phyloP scores from a whole-genome alignment of 1,284 basidiomycete species.

The Ceratobasidium sp. region DNA sequence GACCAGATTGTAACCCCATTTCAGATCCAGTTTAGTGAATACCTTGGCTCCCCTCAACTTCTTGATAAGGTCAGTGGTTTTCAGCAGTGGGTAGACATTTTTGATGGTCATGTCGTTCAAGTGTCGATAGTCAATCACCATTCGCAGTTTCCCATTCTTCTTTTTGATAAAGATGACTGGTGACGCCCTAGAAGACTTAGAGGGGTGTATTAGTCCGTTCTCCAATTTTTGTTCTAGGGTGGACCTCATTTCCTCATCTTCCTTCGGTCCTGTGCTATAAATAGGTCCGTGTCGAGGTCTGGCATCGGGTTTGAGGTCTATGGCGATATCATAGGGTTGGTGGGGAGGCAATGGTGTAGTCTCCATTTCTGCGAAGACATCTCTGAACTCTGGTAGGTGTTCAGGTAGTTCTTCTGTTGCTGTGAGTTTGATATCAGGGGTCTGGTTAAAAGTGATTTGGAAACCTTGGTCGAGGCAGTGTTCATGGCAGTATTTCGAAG shows the following conservation, averaged over 20 bases:
- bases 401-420: not conserved
- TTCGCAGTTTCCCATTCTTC: conserved; percentile 54
- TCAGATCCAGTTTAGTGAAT: conserved; percentile 33
- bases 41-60: not conserved
- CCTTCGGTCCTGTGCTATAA: not conserved
- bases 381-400: conserved; percentile 36
- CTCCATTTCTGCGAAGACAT: conserved; percentile 41
- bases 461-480: not conserved
- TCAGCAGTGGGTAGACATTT: conserved; percentile 36
- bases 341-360: conserved; percentile 42
- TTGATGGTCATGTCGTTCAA: conserved; percentile 46
- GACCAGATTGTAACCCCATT: conserved; percentile 43
- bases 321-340: conserved; percentile 41
- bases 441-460: too few species aligned
- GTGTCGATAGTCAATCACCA: conserved; percentile 57
- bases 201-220: conserved; percentile 49
- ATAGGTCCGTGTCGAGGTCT: not conserved
- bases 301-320: conserved; percentile 32
- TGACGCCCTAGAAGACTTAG: conserved; percentile 52
- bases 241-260: conserved; percentile 5
- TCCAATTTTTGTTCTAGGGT: conserved; percentile 31
- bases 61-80: conserved; percentile 48
- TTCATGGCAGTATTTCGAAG: too few species aligned
- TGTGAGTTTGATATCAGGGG: not conserved
- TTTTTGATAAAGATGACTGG: conserved; percentile 60